Evolutionary conservation across 1,284 basidiomycete species (phyloP), one percentile per base, ranked within the genome.

Genomic region (Volvariella volvacea): DNA sequence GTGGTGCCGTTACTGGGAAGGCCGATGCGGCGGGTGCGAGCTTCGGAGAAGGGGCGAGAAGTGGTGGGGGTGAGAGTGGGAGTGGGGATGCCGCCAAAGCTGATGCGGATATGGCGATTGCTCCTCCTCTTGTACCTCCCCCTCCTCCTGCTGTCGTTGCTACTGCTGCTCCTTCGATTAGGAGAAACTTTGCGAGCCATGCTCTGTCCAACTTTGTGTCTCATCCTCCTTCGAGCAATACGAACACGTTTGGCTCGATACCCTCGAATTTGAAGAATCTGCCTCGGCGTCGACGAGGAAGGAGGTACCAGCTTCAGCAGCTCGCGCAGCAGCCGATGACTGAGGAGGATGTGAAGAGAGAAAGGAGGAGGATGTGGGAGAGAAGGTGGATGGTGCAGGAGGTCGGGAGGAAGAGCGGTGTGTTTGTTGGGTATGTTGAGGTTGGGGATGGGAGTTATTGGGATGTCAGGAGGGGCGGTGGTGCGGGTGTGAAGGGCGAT

Each of bases 231-330:
- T 51, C 83, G 82, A 21, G 62, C 70, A 4, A 21, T 92, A 63
- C 50, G 92, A 88, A 32, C 72, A 66, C 63, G 90, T 91, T 66
- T 87, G 82, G 15, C 85, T 64, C 2, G 84, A 64, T 52, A 76
- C 59, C 34, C 79, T 67, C 4, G 73, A 66, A 45, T 72, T 75
- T 47, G 37, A 47, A 37, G 45, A 84, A 83, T 49, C 85, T 83
- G 43, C 78, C 76, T 57, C 79, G n/a, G 92, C 74, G 3, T 73
- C 72, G 59, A 92, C 92, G 42, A 92, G 70, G 22, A 73, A 68
- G 14, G 76, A 70, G 43, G 91, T n/a, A n/a, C n/a, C 77, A 8
- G 80, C 76, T 15, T n/a, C n/a, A n/a, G 92, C 65, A 1, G 70
- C 63, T 1, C 68, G 59, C n/a, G 91, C 62, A 19, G 72, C 69